Percentiles rank a stretch among this genome's conserved stretches.
Evolutionary conservation across 768 basidiomycete species (phyloP).

Genomic region (Panaeolus cyanescens): DNA sequence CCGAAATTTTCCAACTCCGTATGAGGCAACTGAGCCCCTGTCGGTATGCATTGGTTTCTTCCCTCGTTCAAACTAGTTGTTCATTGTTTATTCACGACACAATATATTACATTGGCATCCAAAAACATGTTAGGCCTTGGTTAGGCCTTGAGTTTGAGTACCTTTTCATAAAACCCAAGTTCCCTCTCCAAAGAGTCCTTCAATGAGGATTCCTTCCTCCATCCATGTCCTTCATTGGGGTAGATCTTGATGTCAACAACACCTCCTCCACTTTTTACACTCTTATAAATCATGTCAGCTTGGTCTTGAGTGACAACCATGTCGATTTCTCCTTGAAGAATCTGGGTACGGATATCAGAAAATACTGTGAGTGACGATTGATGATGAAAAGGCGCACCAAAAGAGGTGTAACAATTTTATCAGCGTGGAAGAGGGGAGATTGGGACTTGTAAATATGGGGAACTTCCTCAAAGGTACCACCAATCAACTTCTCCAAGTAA

Average conservation of each 20-base stretch:
- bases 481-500: slow-evolving; percentile 58
- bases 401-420: not conserved
- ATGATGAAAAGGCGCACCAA: not conserved
- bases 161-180: slow-evolving; percentile 48
- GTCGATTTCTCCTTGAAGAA: slow-evolving; percentile 65
- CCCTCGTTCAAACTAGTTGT: no score
- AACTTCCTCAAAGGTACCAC: slow-evolving; percentile 47
- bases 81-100: no score
- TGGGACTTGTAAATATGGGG: not conserved
- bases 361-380: not conserved
- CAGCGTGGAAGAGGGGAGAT: not conserved
- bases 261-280: slow-evolving; percentile 46
- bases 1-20: no score
- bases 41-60: no score
- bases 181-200: slow-evolving; percentile 51
- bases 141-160: slow-evolving; percentile 33
- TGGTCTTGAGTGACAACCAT: slow-evolving; percentile 65
- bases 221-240: slow-evolving; percentile 64
- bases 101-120: no score
- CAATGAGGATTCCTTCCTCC: slow-evolving; percentile 52
- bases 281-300: slow-evolving; percentile 54
- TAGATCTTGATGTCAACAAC: slow-evolving; percentile 58
- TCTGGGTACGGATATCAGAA: slow-evolving; percentile 37
- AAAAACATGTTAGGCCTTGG: no score
- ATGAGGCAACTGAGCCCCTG: no score